These are phyloP conservation scores for Centaurea solstitialis DNA, from an alignment of 129 eudicot genomes.

Conservation along the genomic window DNA sequence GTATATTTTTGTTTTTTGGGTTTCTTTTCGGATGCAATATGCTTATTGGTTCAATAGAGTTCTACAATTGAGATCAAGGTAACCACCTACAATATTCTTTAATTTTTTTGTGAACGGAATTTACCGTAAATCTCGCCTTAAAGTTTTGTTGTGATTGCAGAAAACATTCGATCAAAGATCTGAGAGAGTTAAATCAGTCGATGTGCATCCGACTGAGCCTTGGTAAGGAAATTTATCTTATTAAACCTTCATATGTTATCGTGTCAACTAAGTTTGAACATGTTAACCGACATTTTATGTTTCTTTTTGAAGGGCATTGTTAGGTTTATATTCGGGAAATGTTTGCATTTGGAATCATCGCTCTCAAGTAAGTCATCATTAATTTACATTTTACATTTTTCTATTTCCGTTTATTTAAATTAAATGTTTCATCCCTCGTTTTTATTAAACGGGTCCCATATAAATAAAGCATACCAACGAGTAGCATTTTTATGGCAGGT, in stretches of 20 bases:
- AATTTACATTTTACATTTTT: background rate
- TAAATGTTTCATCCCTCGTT: background rate
- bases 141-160: slow-evolving; percentile 28
- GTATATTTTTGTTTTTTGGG: background rate
- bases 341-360: slow-evolving; percentile 78
- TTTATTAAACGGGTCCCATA: background rate
- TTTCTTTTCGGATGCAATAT: background rate
- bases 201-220: slow-evolving; percentile 89
- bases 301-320: slow-evolving; percentile 51
- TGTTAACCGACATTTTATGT: background rate
- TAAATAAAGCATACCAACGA: background rate
- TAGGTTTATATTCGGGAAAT: slow-evolving; percentile 78
- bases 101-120: background rate
- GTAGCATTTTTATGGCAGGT: slow-evolving; percentile 36
- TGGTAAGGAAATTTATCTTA: slow-evolving; percentile 43
- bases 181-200: slow-evolving; percentile 75
- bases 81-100: background rate
- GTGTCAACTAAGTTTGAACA: background rate
- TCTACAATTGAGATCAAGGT: slow-evolving; percentile 32
- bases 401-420: background rate
- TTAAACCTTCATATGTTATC: background rate
- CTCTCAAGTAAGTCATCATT: slow-evolving; percentile 57
- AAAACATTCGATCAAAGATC: slow-evolving; percentile 70
- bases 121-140: background rate
- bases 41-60: slow-evolving; percentile 11